phyloP scores from a whole-genome alignment of 1,284 basidiomycete species.

The Pseudozyma flocculosa region DNA sequence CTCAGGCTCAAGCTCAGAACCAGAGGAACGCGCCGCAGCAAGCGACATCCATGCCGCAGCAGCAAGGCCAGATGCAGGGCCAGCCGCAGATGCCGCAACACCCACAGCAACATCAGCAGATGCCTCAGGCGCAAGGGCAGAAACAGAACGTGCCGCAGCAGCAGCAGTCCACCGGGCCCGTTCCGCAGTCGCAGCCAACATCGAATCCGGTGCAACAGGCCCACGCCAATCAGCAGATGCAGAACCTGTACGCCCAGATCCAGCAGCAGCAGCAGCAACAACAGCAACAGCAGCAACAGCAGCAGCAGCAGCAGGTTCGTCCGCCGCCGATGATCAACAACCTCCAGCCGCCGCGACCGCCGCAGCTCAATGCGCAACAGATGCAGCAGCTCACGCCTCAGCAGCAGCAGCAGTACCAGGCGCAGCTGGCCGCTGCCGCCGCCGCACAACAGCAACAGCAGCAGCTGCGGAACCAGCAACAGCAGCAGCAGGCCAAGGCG shows the following conservation, averaged over 20 bases:
- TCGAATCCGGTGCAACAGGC: slow-evolving; percentile 1
- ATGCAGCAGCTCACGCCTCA: slow-evolving; percentile 20
- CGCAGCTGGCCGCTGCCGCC: slow-evolving; percentile 22
- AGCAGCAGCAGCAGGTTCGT: slow-evolving; percentile 6
- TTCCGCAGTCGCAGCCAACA: slow-evolving; percentile 7
- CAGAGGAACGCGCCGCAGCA: slow-evolving; percentile 13
- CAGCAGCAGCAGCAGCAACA: slow-evolving; percentile 25
- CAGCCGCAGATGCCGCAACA: slow-evolving; percentile 7
- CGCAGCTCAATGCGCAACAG: slow-evolving; percentile 10
- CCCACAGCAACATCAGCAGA: slow-evolving; percentile 7
- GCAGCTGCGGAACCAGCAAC: slow-evolving; percentile 16
- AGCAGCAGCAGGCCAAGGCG: slow-evolving; percentile 9
- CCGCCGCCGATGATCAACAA: neutral
- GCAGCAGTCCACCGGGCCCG: slow-evolving; percentile 6
- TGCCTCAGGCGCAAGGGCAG: slow-evolving; percentile 17
- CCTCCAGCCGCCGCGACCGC: neutral
- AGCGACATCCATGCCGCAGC: neutral
- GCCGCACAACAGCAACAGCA: slow-evolving; percentile 35
- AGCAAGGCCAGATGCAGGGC: neutral
- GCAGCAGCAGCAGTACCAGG: slow-evolving; percentile 35
- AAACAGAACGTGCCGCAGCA: slow-evolving; percentile 20
- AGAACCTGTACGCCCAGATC: slow-evolving; percentile 30
- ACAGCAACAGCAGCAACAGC: slow-evolving; percentile 20
- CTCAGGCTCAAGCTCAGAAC: no score
- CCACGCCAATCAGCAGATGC: slow-evolving; percentile 12